Evolutionary conservation across 306 rosid species (phyloP).

Genomic region (Prunus davidiana): DNA sequence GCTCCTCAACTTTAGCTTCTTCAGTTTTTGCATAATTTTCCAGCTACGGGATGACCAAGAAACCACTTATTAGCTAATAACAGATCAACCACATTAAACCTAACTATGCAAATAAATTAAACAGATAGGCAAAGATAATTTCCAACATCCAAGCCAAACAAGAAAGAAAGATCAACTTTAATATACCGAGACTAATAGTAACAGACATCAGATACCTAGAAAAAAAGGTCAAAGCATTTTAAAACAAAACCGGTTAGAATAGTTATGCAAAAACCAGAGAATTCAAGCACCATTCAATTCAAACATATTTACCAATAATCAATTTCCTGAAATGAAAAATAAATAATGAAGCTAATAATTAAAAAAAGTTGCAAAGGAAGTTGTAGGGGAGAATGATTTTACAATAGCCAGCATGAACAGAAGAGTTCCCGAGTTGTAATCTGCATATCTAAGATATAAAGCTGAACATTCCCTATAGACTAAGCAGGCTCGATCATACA

Average conservation of each 20-base stretch:
- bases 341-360: neutral
- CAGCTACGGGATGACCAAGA: slow-evolving; percentile 40
- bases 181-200: neutral
- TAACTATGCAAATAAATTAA: neutral
- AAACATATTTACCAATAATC: neutral
- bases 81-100: neutral
- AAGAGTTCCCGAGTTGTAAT: neutral
- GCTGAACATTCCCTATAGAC: too few species aligned
- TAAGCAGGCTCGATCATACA: neutral
- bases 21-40: slow-evolving; percentile 90
- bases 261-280: too few species aligned
- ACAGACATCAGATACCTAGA: neutral
- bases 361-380: neutral
- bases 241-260: too few species aligned
- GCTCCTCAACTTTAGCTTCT: slow-evolving; percentile 92
- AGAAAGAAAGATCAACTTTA: neutral
- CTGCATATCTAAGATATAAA: too few species aligned
- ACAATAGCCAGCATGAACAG: neutral
- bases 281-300: too few species aligned
- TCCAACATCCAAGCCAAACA: neutral
- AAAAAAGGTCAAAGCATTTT: neutral
- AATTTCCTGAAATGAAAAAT: neutral
- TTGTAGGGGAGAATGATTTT: neutral
- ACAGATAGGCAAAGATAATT: neutral
- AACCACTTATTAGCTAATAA: too few species aligned